phyloP scores from a whole-genome alignment of 2,329 filamentous ascomycete genomes.

The Alternaria gaisen region DNA sequence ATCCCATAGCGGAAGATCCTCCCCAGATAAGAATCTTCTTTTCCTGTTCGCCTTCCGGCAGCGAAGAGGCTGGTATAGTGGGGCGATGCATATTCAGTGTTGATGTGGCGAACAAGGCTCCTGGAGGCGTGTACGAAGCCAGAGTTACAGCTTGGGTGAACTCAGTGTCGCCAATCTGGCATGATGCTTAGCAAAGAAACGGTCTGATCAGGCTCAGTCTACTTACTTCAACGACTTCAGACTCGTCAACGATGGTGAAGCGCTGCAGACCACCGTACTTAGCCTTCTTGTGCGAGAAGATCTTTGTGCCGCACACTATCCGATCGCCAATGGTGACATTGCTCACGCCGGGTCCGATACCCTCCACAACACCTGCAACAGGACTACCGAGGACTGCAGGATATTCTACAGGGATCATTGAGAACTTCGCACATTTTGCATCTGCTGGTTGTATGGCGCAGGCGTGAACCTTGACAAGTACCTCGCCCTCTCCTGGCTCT shows the following conservation, averaged over 20 bases:
- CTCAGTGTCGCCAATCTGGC: slow-evolving; percentile 32
- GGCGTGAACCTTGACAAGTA: slow-evolving; percentile 33
- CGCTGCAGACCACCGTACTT: slow-evolving; percentile 33
- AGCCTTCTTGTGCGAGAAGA: slow-evolving; percentile 28
- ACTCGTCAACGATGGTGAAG: slow-evolving; percentile 28
- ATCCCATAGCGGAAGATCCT: slow-evolving; percentile 53
- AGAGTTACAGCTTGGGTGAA: slow-evolving; percentile 33
- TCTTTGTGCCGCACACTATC: slow-evolving; percentile 35
- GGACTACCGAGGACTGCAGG: slow-evolving; percentile 39
- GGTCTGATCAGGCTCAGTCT: neutral
- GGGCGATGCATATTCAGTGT: slow-evolving; percentile 26
- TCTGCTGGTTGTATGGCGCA: slow-evolving; percentile 42
- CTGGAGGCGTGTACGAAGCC: slow-evolving; percentile 36
- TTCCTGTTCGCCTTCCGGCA: slow-evolving; percentile 25
- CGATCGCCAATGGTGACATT: slow-evolving; percentile 47
- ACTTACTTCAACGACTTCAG: slow-evolving; percentile 25
- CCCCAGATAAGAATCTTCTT: slow-evolving; percentile 56
- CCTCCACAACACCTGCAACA: slow-evolving; percentile 43
- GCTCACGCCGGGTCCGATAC: slow-evolving; percentile 40
- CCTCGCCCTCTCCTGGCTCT: slow-evolving; percentile 27
- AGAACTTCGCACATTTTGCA: slow-evolving; percentile 30
- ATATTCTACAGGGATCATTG: slow-evolving; percentile 35
- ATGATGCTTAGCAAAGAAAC: slow-evolving; percentile 17
- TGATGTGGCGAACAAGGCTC: slow-evolving; percentile 25
- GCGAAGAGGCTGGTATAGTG: slow-evolving; percentile 9